Conservation (phyloP, 768 basidiomycete genomes). For the Porpolomopsis calyptriformis region DNA sequence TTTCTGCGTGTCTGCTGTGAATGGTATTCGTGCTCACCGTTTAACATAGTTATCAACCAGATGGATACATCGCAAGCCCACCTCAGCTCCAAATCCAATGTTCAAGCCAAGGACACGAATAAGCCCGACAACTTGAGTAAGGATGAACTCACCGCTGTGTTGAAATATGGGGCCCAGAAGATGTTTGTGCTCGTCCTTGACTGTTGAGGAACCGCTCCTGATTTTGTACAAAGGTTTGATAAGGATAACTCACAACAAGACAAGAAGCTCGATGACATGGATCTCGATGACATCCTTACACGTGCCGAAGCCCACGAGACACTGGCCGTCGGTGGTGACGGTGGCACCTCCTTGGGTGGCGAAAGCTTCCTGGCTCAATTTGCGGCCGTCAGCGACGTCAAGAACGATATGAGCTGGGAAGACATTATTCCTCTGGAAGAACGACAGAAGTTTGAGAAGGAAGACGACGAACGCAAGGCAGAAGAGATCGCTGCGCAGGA, state of each 20-base stretch:
- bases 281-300: constrained; percentile 95
- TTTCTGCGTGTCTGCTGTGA: neutral
- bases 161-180: constrained; percentile 98
- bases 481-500: constrained; percentile 65
- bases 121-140: constrained; percentile 85
- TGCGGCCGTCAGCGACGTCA: constrained; percentile 93
- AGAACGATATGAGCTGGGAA: constrained; percentile 98
- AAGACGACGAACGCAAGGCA: constrained; percentile 64
- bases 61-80: constrained; percentile 99
- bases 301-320: constrained; percentile 98
- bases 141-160: constrained; percentile 92
- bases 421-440: constrained; percentile 96
- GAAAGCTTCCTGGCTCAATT: constrained; percentile 94
- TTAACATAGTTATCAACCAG: constrained; percentile 87
- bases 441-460: constrained; percentile 72
- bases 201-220: constrained; percentile 2
- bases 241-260: constrained; percentile 89
- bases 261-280: constrained; percentile 97
- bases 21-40: constrained; percentile 5
- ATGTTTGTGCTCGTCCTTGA: constrained; percentile 45
- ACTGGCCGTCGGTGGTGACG: constrained; percentile 66
- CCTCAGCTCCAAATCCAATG: constrained; percentile 66
- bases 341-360: constrained; percentile 91
- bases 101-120: constrained; percentile 49
- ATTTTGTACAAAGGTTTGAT: constrained; percentile 63